Percentiles rank a stretch among this genome's conserved stretches.
Evolutionary conservation across 257 asterid genomes (phyloP).

Genomic region (Solanum commersonii): DNA sequence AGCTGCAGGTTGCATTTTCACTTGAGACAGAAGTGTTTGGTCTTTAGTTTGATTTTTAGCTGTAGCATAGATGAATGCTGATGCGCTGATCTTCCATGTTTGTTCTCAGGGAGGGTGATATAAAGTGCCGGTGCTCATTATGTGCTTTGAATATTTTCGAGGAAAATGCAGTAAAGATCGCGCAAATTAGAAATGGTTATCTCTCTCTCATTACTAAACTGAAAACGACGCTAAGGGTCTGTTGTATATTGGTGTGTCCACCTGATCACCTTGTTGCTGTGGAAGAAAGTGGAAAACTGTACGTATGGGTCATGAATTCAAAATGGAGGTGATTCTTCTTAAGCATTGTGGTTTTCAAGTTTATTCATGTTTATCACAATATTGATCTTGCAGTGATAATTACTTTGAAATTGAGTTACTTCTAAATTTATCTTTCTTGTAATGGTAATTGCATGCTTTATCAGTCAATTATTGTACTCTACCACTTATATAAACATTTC

Average conservation of each 20-base stretch:
- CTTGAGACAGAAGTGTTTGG: background rate
- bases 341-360: background rate
- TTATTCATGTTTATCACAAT: background rate
- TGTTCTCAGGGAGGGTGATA: slow-evolving; percentile 51
- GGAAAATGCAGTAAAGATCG: slow-evolving; percentile 65
- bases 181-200: slow-evolving; percentile 54
- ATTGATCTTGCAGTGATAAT: background rate
- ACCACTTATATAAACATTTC: background rate
- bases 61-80: slow-evolving; percentile 1
- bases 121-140: slow-evolving; percentile 54
- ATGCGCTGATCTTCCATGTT: slow-evolving; percentile 4
- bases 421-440: background rate
- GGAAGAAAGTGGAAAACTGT: slow-evolving; percentile 74
- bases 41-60: background rate
- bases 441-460: background rate
- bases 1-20: slow-evolving; percentile 53
- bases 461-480: background rate
- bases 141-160: slow-evolving; percentile 52
- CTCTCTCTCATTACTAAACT: slow-evolving; percentile 51
- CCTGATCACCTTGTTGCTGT: slow-evolving; percentile 72
- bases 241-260: slow-evolving; percentile 68
- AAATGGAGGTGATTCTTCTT: slow-evolving; percentile 64
- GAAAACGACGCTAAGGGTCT: slow-evolving; percentile 39
- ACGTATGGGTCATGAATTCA: slow-evolving; percentile 80
- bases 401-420: background rate